phyloP scores from a whole-genome alignment of 345 rosid genomes.

The Populus davidiana region DNA sequence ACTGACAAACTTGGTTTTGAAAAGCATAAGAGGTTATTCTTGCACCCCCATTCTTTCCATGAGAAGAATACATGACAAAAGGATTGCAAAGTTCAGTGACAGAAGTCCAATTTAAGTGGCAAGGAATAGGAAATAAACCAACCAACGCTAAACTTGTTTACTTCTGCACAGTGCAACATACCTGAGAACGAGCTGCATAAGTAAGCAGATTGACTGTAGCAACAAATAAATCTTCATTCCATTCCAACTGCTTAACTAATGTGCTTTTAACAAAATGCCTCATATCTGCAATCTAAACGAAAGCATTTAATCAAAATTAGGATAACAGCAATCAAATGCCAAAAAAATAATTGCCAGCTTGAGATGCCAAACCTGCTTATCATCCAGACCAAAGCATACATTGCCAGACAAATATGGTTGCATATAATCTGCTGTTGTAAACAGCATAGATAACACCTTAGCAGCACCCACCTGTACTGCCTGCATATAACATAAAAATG shows the following conservation, averaged over 20 bases:
- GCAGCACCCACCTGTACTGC: slow-evolving; percentile 66
- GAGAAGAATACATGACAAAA: not conserved
- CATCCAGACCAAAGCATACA: slow-evolving; percentile 64
- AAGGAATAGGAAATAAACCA: not conserved
- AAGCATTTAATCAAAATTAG: slow-evolving; percentile 26
- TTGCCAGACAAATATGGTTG: slow-evolving; percentile 48
- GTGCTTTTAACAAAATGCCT: slow-evolving; percentile 42
- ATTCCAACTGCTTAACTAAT: slow-evolving; percentile 41
- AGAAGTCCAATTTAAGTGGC: not conserved
- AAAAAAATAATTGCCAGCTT: not conserved
- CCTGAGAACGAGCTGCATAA: slow-evolving; percentile 78
- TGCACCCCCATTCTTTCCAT: too few relatives aligned
- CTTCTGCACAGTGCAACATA: slow-evolving; percentile 16
- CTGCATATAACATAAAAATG: slow-evolving; percentile 35
- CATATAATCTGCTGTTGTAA: slow-evolving; percentile 48
- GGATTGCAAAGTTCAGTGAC: not conserved
- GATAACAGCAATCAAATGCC: not conserved
- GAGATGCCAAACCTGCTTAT: slow-evolving; percentile 61
- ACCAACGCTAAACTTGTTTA: not conserved
- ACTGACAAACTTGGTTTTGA: too few relatives aligned
- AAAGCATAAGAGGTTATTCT: too few relatives aligned
- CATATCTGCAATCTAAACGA: slow-evolving; percentile 55
- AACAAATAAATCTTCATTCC: slow-evolving; percentile 60
- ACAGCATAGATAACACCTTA: slow-evolving; percentile 54
- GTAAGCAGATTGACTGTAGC: slow-evolving; percentile 58